A percentile compares a stretch with the other conserved stretches of the same genome.
Conservation (phyloP, 345 rosid species). For the Laguncularia racemosa region DNA sequence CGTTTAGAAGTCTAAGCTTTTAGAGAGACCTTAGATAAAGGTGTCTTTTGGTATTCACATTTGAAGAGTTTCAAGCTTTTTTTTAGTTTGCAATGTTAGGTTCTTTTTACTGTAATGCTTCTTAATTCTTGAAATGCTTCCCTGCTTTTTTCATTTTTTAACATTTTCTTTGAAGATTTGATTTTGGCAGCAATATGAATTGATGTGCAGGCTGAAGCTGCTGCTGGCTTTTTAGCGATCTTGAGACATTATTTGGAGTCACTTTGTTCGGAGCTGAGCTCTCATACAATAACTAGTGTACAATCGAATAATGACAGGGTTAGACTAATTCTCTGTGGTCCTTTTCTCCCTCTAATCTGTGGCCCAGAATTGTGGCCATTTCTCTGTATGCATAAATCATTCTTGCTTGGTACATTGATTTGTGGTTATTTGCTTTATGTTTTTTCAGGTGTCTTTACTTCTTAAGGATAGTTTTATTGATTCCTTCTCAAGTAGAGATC, state of each 20-base stretch:
- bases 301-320: conserved; percentile 94
- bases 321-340: conserved; percentile 14
- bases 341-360: no score
- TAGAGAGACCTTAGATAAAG: no score
- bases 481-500: conserved; percentile 73
- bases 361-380: no score
- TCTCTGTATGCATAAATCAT: no score
- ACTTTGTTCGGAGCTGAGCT: conserved; percentile 70
- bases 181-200: not conserved
- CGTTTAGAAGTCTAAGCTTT: no score
- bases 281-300: conserved; percentile 88
- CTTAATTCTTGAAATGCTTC: no score
- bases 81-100: no score
- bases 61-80: no score
- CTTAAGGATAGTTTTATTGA: conserved; percentile 91
- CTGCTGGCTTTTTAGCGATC: conserved; percentile 55
- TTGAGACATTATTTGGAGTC: conserved; percentile 81
- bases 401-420: not conserved
- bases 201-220: conserved; percentile 51
- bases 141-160: not conserved
- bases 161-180: not conserved
- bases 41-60: no score
- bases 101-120: no score
- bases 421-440: conserved; percentile 3
- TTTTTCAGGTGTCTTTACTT: conserved; percentile 82